A percentile compares a stretch with the other conserved stretches of the same genome.
Evolutionary conservation across 208 protist genomes (phyloP).

Genomic region (Leishmania aethiopica): DNA sequence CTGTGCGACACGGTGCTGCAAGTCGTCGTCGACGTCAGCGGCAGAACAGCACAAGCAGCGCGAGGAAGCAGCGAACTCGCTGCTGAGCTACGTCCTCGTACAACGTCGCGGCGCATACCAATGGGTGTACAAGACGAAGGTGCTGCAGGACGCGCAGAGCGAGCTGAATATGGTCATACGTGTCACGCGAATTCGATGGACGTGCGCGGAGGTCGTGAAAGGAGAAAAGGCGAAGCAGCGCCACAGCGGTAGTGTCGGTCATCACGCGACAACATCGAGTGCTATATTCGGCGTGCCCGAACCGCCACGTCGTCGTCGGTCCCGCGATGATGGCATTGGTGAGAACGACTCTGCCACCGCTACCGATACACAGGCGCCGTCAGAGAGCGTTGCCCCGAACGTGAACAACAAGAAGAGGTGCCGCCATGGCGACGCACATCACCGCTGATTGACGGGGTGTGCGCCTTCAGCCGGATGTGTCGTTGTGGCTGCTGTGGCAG

Average conservation of each 20-base stretch:
- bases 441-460: not conserved
- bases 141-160: constrained; percentile 52
- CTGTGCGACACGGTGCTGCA: constrained; percentile 10
- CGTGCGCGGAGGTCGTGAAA: not conserved
- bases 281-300: not conserved
- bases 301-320: not conserved
- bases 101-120: constrained; percentile 42
- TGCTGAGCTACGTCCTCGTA: constrained; percentile 33
- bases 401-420: not conserved
- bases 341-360: not conserved
- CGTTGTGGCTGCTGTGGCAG: not conserved
- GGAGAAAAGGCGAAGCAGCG: not conserved
- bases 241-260: not conserved
- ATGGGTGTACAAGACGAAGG: constrained; percentile 51
- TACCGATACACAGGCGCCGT: not conserved
- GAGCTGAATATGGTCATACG: constrained; percentile 73
- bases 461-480: not conserved
- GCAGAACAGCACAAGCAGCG: constrained; percentile 15
- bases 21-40: not conserved
- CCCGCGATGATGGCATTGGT: not conserved
- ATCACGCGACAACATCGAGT: not conserved
- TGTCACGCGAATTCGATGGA: constrained; percentile 71
- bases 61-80: constrained; percentile 20
- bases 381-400: not conserved
- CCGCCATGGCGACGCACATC: not conserved